Percentiles rank a stretch among this genome's conserved stretches.
Evolutionary conservation across 176 grass and related monocot species (phyloP).

Genomic region (Zea luxurians): DNA sequence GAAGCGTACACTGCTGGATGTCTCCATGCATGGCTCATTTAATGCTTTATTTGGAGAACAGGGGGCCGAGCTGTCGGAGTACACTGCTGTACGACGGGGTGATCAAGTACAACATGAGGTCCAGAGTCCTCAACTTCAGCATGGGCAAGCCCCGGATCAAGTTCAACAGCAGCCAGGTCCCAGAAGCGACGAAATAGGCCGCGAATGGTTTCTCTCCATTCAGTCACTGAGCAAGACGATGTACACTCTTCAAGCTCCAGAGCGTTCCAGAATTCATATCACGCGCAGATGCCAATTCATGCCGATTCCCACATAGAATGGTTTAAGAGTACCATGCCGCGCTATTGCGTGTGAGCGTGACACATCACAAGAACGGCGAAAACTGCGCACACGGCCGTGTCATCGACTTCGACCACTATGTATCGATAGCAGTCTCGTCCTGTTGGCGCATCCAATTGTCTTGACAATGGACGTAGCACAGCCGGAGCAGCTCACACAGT

Average conservation of each 20-base stretch:
- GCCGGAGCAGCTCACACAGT: no score
- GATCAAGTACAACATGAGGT: slow-evolving; percentile 97
- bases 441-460: no score
- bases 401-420: no score
- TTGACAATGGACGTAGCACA: no score
- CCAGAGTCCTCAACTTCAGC: slow-evolving; percentile 87
- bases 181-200: slow-evolving; percentile 56
- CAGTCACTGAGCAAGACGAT: neutral
- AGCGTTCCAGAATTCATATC: slow-evolving; percentile 17
- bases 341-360: no score
- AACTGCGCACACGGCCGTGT: no score
- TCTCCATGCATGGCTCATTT: no score
- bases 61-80: slow-evolving; percentile 84
- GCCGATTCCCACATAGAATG: no score
- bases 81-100: slow-evolving; percentile 86
- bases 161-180: slow-evolving; percentile 87
- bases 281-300: neutral
- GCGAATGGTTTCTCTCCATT: neutral
- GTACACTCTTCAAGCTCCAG: slow-evolving; percentile 25
- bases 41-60: neutral
- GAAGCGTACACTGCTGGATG: no score
- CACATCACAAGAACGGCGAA: no score
- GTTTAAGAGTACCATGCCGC: no score
- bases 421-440: no score
- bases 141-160: slow-evolving; percentile 92